Evolutionary conservation across 2,329 filamentous ascomycete genomes (phyloP).

Genomic region (Thyridium curvatum): DNA sequence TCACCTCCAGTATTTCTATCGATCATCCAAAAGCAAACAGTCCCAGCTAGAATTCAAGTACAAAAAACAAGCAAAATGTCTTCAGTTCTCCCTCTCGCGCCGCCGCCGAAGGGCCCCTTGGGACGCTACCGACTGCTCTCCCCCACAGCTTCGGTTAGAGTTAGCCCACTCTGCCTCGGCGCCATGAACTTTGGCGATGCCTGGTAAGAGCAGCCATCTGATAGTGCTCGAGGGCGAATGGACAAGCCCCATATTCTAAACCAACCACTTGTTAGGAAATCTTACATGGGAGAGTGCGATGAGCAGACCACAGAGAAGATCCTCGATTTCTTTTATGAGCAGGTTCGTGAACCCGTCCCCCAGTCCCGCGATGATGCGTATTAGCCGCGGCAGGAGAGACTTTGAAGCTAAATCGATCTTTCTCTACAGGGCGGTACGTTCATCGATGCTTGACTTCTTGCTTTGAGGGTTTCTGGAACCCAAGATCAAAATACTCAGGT

Average conservation of each 20-base stretch:
- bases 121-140: constrained; percentile 61
- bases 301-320: constrained; percentile 57
- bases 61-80: constrained; percentile 8
- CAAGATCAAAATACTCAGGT: not conserved
- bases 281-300: constrained; percentile 57
- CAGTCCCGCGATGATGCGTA: too few species aligned
- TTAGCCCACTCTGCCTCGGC: constrained; percentile 62
- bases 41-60: not conserved
- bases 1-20: too few species aligned
- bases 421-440: too few species aligned
- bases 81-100: constrained; percentile 28
- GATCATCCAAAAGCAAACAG: too few species aligned
- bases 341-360: constrained; percentile 24
- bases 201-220: constrained; percentile 26
- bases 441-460: not conserved
- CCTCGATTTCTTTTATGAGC: constrained; percentile 58
- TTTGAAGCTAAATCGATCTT: too few species aligned
- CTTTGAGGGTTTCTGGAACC: not conserved
- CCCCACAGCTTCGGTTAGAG: constrained; percentile 57
- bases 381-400: too few species aligned
- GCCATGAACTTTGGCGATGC: constrained; percentile 58
- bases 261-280: constrained; percentile 29
- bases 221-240: not conserved
- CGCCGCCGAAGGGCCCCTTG: constrained; percentile 52
- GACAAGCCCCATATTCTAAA: too few species aligned